Evolutionary conservation across 441 rosid species (phyloP).

Genomic region (Cnidoscolus chayamansa): DNA sequence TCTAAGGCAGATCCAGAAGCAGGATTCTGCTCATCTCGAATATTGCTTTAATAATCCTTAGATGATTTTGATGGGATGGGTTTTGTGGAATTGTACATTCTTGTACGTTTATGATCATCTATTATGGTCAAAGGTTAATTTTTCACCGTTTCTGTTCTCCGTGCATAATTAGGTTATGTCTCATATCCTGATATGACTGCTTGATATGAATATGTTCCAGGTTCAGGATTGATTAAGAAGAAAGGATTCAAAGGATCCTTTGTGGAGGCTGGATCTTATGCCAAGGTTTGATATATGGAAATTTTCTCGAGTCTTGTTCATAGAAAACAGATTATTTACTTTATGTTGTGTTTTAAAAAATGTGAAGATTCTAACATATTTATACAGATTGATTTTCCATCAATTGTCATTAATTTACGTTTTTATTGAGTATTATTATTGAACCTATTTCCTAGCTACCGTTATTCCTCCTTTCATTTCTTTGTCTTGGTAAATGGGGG

Average conservation of each 20-base stretch:
- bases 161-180: not conserved
- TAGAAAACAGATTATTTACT: not conserved
- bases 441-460: conserved; percentile 8
- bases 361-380: not conserved
- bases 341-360: not conserved
- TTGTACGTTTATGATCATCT: not conserved
- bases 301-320: not conserved
- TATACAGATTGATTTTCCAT: not conserved
- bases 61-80: not conserved
- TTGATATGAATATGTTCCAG: conserved; percentile 35
- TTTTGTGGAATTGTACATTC: not conserved
- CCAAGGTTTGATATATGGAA: conserved; percentile 49
- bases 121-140: too few species aligned
- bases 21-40: not conserved
- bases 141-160: not conserved
- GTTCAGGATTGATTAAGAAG: conserved; percentile 78
- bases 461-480: not conserved
- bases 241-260: conserved; percentile 75
- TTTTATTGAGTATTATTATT: not conserved
- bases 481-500: not conserved
- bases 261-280: conserved; percentile 73
- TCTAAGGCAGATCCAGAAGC: not conserved
- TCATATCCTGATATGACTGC: too few species aligned
- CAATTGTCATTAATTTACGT: not conserved
- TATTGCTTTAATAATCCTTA: not conserved